Conservation (phyloP, 495 filamentous ascomycete species). For the Penicillium daleae region DNA sequence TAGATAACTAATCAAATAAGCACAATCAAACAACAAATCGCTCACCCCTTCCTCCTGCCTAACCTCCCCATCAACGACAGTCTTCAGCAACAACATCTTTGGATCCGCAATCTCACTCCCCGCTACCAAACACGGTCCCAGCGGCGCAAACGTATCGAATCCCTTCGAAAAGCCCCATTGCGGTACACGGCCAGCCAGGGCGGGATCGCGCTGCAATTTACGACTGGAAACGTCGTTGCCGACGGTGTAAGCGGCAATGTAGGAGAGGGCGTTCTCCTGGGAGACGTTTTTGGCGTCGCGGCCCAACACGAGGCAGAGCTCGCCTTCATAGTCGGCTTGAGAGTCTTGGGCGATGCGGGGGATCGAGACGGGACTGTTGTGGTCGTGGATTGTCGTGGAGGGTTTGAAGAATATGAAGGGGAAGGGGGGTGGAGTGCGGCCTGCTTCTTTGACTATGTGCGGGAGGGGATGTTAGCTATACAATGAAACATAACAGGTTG, state of each 20-base stretch:
- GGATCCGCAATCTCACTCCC: conserved; percentile 51
- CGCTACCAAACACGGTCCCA: conserved; percentile 57
- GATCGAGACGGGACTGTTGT: conserved; percentile 44
- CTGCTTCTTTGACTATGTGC: conserved; percentile 50
- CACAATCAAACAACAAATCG: conserved; percentile 74
- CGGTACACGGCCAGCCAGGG: conserved; percentile 63
- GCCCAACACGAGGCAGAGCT: conserved; percentile 50
- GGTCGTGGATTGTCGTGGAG: conserved; percentile 46
- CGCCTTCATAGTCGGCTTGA: conserved; percentile 58
- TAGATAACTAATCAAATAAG: conserved; percentile 66
- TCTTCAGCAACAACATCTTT: conserved; percentile 57
- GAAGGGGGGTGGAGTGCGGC: conserved; percentile 48
- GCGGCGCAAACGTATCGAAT: conserved; percentile 76
- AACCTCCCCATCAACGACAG: conserved; percentile 64
- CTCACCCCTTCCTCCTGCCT: conserved; percentile 66
- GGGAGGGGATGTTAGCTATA: not conserved
- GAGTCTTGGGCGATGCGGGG: conserved; percentile 54
- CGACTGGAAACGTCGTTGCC: conserved; percentile 56
- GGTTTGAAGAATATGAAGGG: conserved; percentile 59
- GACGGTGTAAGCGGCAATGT: conserved; percentile 52
- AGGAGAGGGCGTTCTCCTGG: conserved; percentile 42
- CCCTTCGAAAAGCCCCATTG: conserved; percentile 79
- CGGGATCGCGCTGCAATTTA: conserved; percentile 48
- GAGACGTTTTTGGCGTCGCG: conserved; percentile 50
- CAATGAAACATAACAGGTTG: too few species aligned